A percentile compares a stretch with the other conserved stretches of the same genome.
Evolutionary conservation across 2,329 filamentous ascomycete species (phyloP).

Genomic region (Chaetomiaceae sp.): DNA sequence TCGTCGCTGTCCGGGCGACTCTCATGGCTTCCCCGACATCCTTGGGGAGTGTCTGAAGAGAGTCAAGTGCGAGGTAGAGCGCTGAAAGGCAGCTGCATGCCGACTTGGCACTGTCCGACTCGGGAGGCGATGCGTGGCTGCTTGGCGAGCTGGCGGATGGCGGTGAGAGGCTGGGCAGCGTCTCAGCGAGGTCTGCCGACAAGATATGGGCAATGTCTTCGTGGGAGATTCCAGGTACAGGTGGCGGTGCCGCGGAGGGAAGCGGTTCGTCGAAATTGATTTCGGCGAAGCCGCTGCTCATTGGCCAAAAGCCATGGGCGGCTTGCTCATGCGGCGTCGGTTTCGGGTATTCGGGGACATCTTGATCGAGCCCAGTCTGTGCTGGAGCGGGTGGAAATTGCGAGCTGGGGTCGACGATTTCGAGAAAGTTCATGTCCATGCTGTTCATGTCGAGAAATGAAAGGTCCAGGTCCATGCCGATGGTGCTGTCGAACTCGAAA

Average conservation of each 20-base stretch:
- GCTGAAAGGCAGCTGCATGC: constrained; percentile 47
- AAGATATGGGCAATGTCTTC: constrained; percentile 21
- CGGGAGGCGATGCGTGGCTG: constrained; percentile 8
- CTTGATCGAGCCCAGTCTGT: not conserved
- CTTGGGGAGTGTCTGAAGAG: constrained; percentile 44
- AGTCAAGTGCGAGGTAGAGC: constrained; percentile 49
- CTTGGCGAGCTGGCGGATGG: constrained; percentile 15
- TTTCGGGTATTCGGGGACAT: constrained; percentile 1
- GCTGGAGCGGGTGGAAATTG: constrained; percentile 13
- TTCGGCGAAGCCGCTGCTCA: constrained; percentile 13
- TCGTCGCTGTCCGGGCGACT: constrained; percentile 45
- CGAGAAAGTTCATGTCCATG: constrained; percentile 35
- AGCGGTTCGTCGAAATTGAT: constrained; percentile 24
- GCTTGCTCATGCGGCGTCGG: constrained; percentile 3
- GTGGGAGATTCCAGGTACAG: constrained; percentile 14
- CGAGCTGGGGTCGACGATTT: constrained; percentile 33
- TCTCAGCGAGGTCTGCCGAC: constrained; percentile 10
- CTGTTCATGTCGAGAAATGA: constrained; percentile 34
- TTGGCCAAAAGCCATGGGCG: constrained; percentile 15
- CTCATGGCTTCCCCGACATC: constrained; percentile 45
- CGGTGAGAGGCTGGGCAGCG: constrained; percentile 21
- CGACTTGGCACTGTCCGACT: not conserved
- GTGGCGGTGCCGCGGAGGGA: not conserved
- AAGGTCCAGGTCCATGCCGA: constrained; percentile 32
- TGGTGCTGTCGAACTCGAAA: constrained; percentile 24